phyloP scores from a whole-genome alignment of 768 basidiomycete genomes.

The Roridomyces roridus region DNA sequence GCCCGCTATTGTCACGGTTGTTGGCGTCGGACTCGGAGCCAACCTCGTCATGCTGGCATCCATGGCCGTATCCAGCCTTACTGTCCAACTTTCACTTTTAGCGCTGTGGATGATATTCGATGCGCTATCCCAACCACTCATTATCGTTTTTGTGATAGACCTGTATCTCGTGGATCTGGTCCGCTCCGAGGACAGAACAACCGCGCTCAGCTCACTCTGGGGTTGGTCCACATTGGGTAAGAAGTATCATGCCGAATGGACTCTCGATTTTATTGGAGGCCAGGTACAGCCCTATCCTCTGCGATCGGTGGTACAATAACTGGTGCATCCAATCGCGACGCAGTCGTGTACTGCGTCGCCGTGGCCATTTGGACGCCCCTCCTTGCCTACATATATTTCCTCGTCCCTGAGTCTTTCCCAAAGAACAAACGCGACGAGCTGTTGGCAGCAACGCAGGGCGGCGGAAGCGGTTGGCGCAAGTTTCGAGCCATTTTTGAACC shows the following conservation, averaged over 20 bases:
- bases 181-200: constrained; percentile 8
- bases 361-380: constrained; percentile 3
- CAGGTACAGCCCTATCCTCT: constrained; percentile 15
- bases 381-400: neutral
- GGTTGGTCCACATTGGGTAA: constrained; percentile 15
- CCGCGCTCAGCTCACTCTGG: constrained; percentile 14
- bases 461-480: neutral
- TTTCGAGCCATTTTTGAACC: constrained; percentile 4
- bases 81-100: neutral
- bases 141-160: constrained; percentile 14
- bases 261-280: neutral
- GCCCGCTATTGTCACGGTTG: constrained; percentile 11
- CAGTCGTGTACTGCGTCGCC: constrained; percentile 5
- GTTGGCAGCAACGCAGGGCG: neutral
- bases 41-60: constrained; percentile 11
- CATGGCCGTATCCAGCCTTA: neutral
- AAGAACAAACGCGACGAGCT: constrained; percentile 18
- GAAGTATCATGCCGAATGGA: neutral
- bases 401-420: constrained; percentile 17
- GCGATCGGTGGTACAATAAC: constrained; percentile 18
- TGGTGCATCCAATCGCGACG: neutral
- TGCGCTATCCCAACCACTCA: constrained; percentile 10
- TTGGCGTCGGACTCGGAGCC: constrained; percentile 11
- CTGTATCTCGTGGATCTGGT: constrained; percentile 18
- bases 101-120: constrained; percentile 14